These are phyloP conservation scores for Scutellaria baicalensis DNA, from an alignment of 257 asterid genomes.

Conservation along the genomic window DNA sequence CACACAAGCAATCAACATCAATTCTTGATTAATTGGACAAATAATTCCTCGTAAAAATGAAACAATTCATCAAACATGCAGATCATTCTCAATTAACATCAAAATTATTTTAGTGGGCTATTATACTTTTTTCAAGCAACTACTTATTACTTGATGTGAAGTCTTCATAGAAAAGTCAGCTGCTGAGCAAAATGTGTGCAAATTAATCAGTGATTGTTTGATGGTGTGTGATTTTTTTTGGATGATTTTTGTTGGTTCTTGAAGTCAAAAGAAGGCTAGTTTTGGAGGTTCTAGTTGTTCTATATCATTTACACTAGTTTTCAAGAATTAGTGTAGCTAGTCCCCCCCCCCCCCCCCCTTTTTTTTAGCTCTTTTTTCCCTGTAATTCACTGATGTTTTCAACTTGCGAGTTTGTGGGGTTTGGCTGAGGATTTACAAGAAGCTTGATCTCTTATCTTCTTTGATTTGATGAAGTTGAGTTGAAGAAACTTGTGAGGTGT, in stretches of 20 bases:
- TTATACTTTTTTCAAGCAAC: not conserved
- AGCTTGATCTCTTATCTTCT: not conserved
- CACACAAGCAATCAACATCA: constrained; percentile 13
- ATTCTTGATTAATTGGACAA: not conserved
- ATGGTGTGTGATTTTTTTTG: not conserved
- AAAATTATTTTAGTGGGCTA: not conserved
- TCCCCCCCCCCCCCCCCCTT: no score
- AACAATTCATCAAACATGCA: constrained; percentile 10
- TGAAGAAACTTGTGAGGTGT: constrained; percentile 1
- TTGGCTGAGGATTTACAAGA: not conserved
- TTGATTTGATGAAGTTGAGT: constrained; percentile 7
- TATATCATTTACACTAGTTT: not conserved
- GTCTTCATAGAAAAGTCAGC: constrained; percentile 11
- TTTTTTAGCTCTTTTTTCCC: not conserved
- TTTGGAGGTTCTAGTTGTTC: constrained; percentile 6
- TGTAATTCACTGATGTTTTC: not conserved
- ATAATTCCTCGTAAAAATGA: no score
- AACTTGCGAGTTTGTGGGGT: constrained; percentile 8
- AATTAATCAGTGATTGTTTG: not conserved
- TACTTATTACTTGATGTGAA: not conserved
- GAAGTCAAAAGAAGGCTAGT: constrained; percentile 7
- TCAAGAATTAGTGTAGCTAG: constrained; percentile 1
- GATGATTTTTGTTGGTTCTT: not conserved
- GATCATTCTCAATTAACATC: not conserved
- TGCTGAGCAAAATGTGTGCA: not conserved